These are phyloP conservation scores for Micractinium sp. DNA, from an alignment of 139 green algal genomes.

Conservation along the genomic window DNA sequence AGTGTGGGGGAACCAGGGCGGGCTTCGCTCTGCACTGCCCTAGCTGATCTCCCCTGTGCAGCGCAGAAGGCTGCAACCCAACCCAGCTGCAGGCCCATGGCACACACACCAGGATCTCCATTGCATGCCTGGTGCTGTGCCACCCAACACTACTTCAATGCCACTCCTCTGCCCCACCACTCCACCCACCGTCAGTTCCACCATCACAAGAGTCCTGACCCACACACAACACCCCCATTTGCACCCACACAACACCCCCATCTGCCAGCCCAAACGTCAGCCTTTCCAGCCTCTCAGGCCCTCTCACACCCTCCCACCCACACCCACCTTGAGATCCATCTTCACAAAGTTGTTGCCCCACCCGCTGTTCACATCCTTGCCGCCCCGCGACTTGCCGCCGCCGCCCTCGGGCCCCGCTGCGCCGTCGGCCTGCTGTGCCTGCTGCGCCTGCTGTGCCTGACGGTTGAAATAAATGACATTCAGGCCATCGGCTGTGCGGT, in stretches of 20 bases:
- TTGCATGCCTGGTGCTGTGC: no score
- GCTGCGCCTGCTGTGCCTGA: neutral
- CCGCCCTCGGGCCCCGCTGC: neutral
- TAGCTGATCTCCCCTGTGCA: no score
- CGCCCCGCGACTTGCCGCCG: neutral
- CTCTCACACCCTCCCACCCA: neutral
- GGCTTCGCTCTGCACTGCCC: neutral
- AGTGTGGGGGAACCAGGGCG: neutral
- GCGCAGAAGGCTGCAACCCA: neutral
- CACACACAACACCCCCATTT: no score
- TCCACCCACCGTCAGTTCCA: no score
- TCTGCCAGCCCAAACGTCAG: neutral
- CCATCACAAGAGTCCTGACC: neutral
- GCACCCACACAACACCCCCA: no score
- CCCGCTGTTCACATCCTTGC: conserved; percentile 18
- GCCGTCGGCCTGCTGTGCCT: neutral
- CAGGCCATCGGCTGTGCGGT: conserved; percentile 40
- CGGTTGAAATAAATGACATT: conserved; percentile 34
- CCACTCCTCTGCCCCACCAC: no score
- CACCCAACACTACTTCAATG: no score
- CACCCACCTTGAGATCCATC: conserved; percentile 59
- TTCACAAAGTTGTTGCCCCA: conserved; percentile 64
- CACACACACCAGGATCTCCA: neutral
- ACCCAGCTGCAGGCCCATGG: neutral
- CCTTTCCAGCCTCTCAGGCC: neutral